Percentiles rank a stretch among this genome's conserved stretches.
Evolutionary conservation across 1,284 basidiomycete genomes (phyloP).

Genomic region (Ceratobasidium sp.): DNA sequence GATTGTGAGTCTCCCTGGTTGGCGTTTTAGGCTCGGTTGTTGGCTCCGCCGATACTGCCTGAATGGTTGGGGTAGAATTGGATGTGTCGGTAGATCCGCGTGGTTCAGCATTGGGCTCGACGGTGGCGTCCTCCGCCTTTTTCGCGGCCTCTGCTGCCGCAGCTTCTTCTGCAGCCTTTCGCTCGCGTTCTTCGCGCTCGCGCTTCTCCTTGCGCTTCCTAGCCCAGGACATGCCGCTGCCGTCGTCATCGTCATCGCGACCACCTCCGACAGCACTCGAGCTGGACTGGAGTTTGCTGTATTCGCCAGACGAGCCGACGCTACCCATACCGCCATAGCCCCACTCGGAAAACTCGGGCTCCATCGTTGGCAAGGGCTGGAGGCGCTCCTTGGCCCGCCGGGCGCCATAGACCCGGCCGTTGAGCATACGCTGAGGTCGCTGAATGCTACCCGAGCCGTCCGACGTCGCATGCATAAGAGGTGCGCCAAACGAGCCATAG

Average conservation of each 20-base stretch:
- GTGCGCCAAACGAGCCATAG: slow-evolving; percentile 37
- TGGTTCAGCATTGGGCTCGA: neutral
- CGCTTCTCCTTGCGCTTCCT: slow-evolving; percentile 63
- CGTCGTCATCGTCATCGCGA: slow-evolving; percentile 66
- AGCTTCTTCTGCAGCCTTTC: slow-evolving; percentile 48
- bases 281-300: slow-evolving; percentile 50
- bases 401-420: slow-evolving; percentile 77
- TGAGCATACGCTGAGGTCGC: slow-evolving; percentile 63
- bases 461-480: slow-evolving; percentile 38
- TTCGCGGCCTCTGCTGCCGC: slow-evolving; percentile 25
- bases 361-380: slow-evolving; percentile 45
- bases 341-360: slow-evolving; percentile 85
- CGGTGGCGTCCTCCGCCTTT: slow-evolving; percentile 19
- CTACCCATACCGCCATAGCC: slow-evolving; percentile 85
- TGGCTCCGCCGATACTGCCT: slow-evolving; percentile 17
- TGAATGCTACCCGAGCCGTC: slow-evolving; percentile 20
- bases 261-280: slow-evolving; percentile 47
- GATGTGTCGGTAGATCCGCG: neutral
- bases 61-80: slow-evolving; percentile 27
- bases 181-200: slow-evolving; percentile 57
- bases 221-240: slow-evolving; percentile 77
- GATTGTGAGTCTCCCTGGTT: slow-evolving; percentile 43
- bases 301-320: slow-evolving; percentile 50
- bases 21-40: slow-evolving; percentile 8
- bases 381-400: slow-evolving; percentile 47